phyloP scores from a whole-genome alignment of 331 rosid genomes.

The Stylosanthes scabra region DNA sequence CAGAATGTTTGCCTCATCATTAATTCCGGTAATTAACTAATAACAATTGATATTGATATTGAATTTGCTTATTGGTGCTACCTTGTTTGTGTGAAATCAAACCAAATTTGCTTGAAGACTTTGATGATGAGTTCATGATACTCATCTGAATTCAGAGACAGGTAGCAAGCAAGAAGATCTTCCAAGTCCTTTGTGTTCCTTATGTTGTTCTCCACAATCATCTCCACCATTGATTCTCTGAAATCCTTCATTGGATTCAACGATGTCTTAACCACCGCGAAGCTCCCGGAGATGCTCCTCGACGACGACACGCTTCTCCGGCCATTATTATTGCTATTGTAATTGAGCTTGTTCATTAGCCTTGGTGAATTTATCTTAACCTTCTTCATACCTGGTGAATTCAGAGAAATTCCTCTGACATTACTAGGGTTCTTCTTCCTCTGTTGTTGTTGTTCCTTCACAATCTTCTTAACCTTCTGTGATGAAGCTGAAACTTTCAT shows the following conservation, averaged over 20 bases:
- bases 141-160: slow-evolving; percentile 78
- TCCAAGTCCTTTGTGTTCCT: slow-evolving; percentile 81
- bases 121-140: slow-evolving; percentile 83
- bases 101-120: slow-evolving; percentile 98
- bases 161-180: slow-evolving; percentile 95
- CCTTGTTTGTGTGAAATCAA: slow-evolving; percentile 63
- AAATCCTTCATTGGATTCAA: slow-evolving; percentile 84
- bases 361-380: slow-evolving; percentile 74
- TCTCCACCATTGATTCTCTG: slow-evolving; percentile 94
- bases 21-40: too few relatives aligned
- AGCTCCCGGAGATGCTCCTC: slow-evolving; percentile 63
- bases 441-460: slow-evolving; percentile 43
- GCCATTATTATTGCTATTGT: slow-evolving; percentile 17
- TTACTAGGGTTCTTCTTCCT: slow-evolving; percentile 39
- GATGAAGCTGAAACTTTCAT: too few relatives aligned
- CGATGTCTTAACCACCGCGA: slow-evolving; percentile 79
- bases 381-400: slow-evolving; percentile 63
- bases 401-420: slow-evolving; percentile 42
- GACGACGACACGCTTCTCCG: slow-evolving; percentile 34
- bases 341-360: slow-evolving; percentile 39
- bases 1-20: too few relatives aligned
- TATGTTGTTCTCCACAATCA: slow-evolving; percentile 89
- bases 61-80: slow-evolving; percentile 21
- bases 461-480: slow-evolving; percentile 40
- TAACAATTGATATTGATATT: too few relatives aligned